phyloP scores from a whole-genome alignment of 495 filamentous ascomycete genomes.

The Penicillium cataractarum region DNA sequence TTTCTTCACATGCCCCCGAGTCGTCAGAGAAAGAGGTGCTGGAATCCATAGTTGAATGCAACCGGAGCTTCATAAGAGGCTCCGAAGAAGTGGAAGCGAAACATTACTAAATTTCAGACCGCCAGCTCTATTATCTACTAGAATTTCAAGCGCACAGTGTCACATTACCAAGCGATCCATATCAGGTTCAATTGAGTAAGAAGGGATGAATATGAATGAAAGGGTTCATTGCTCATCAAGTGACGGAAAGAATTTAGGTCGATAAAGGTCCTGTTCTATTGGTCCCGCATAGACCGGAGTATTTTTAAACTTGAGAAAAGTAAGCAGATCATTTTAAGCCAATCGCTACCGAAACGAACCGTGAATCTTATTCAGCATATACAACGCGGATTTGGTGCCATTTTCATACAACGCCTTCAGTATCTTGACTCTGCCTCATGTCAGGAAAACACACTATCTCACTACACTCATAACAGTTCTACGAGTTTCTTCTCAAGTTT shows the following conservation, averaged over 20 bases:
- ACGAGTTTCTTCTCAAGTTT: background rate
- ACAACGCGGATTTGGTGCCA: too few species aligned
- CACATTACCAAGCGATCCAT: conserved; percentile 18
- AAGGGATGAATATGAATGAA: conserved; percentile 8
- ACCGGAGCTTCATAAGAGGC: background rate
- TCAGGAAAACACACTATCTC: background rate
- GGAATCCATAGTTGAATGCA: conserved; percentile 3
- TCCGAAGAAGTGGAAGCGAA: background rate
- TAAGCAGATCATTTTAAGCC: background rate
- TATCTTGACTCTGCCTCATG: background rate
- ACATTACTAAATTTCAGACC: background rate
- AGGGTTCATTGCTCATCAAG: conserved; percentile 9
- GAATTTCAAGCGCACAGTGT: conserved; percentile 2
- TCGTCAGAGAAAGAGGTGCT: background rate
- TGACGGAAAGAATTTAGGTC: conserved; percentile 21
- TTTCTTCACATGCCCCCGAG: conserved; percentile 4
- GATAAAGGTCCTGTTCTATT: background rate
- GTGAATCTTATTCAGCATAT: conserved; percentile 2
- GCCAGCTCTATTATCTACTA: background rate
- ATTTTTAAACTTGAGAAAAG: background rate
- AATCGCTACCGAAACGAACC: background rate
- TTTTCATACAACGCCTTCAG: background rate
- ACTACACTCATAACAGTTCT: background rate
- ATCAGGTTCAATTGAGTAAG: conserved; percentile 5
- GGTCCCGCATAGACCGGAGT: background rate